Conservation (phyloP, 169 alveolate genomes). For the Blepharisma undulans region DNA sequence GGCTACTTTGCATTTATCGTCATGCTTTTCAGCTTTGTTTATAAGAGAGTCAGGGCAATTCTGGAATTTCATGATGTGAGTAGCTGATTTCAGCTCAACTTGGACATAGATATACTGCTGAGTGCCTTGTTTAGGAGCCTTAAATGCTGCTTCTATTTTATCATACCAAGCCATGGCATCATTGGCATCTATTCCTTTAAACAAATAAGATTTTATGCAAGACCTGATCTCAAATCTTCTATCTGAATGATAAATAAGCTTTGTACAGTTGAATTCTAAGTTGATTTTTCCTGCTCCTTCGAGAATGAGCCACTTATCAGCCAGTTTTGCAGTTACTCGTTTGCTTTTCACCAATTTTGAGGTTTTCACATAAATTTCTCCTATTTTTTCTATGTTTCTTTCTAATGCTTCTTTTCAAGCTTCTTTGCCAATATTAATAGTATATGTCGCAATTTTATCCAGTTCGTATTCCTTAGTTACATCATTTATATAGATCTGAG, state of each 20-base stretch:
- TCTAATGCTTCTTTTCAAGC: slow-evolving; percentile 1
- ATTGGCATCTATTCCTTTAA: neutral
- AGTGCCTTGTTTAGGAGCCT: neutral
- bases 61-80: slow-evolving; percentile 28
- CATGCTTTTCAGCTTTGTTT: slow-evolving; percentile 14
- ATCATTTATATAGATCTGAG: neutral
- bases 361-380: neutral
- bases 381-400: neutral
- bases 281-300: neutral
- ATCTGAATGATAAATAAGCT: neutral
- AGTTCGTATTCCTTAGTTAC: neutral
- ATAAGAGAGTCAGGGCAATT: neutral
- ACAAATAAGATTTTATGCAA: neutral
- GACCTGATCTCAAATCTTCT: neutral
- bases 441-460: neutral
- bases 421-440: slow-evolving; percentile 13
- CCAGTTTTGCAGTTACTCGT: neutral
- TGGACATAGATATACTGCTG: neutral
- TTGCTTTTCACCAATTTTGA: neutral
- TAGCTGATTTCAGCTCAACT: slow-evolving; percentile 14
- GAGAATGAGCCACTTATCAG: slow-evolving; percentile 29
- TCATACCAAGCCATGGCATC: slow-evolving; percentile 1
- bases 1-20: neutral
- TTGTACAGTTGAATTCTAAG: slow-evolving; percentile 8
- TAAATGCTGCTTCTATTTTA: neutral